These are phyloP conservation scores for Dipodascus geniculatus DNA, from an alignment of 805 yeast species.

Conservation along the genomic window DNA sequence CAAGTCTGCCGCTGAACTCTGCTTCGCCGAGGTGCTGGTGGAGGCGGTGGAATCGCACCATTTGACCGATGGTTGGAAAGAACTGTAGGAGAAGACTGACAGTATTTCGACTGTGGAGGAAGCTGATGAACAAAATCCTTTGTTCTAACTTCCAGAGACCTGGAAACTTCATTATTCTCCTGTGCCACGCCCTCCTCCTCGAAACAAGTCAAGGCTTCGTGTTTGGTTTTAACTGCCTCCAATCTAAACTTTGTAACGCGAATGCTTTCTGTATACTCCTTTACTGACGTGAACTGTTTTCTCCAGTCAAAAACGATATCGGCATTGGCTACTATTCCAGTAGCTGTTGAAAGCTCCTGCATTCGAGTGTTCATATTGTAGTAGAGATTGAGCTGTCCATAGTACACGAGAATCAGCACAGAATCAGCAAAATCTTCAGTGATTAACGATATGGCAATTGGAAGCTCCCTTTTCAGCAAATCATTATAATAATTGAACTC, in stretches of 20 bases:
- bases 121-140: neutral
- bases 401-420: conserved; percentile 84
- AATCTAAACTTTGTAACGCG: conserved; percentile 81
- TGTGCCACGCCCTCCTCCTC: conserved; percentile 24
- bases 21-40: neutral
- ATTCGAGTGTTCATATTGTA: conserved; percentile 82
- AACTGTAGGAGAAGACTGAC: neutral
- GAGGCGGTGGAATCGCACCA: neutral
- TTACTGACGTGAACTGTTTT: conserved; percentile 20
- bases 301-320: neutral
- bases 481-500: conserved; percentile 94
- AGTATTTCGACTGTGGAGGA: neutral
- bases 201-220: conserved; percentile 72
- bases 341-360: conserved; percentile 53
- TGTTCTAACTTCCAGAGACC: neutral
- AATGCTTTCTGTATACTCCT: conserved; percentile 77
- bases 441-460: conserved; percentile 36
- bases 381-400: conserved; percentile 94
- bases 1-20: conserved; percentile 30
- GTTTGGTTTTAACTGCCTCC: conserved; percentile 74
- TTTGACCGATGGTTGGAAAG: neutral
- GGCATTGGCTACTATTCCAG: neutral
- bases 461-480: conserved; percentile 83
- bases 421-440: conserved; percentile 92
- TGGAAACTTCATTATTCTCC: conserved; percentile 16